These are phyloP conservation scores for Leucosporidium creatinivorum DNA, from an alignment of 768 basidiomycete genomes.

Conservation along the genomic window DNA sequence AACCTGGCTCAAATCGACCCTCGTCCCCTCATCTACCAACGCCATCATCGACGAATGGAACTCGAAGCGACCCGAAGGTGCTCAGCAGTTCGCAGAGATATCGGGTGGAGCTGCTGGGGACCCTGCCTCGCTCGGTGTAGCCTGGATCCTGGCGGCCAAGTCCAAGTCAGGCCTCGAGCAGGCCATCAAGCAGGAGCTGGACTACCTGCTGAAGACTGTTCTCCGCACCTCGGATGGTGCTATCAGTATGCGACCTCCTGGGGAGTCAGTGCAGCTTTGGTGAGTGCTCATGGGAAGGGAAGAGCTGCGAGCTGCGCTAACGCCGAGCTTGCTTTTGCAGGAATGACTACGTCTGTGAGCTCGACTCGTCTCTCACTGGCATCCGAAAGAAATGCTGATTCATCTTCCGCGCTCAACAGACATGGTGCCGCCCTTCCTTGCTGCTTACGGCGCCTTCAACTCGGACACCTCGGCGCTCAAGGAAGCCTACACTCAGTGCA, in stretches of 20 bases:
- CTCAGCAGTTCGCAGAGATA: conserved; percentile 49
- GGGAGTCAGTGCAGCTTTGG: conserved; percentile 45
- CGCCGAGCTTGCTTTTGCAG: neutral
- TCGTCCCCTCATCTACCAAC: conserved; percentile 37
- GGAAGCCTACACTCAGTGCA: conserved; percentile 65
- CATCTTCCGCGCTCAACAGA: neutral
- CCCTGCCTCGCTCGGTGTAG: conserved; percentile 49
- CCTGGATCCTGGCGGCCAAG: conserved; percentile 20
- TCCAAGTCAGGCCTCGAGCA: neutral
- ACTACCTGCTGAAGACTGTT: conserved; percentile 50
- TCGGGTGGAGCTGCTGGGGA: conserved; percentile 61
- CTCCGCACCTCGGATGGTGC: conserved; percentile 68
- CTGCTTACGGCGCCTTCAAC: conserved; percentile 60
- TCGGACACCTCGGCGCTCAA: conserved; percentile 54
- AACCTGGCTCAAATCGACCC: conserved; percentile 41
- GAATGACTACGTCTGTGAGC: conserved; percentile 24
- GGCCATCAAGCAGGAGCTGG: conserved; percentile 51
- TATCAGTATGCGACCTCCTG: conserved; percentile 58
- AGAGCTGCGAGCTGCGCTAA: conserved; percentile 29
- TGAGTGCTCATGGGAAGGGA: conserved; percentile 67
- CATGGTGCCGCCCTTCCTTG: conserved; percentile 26
- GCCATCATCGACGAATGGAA: conserved; percentile 50
- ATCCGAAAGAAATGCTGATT: too few relatives aligned
- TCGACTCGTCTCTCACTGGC: too few relatives aligned
- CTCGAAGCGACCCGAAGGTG: conserved; percentile 36